Base-by-base conservation (phyloP, 139 green algal genomes). In the Volvox africanus region DNA sequence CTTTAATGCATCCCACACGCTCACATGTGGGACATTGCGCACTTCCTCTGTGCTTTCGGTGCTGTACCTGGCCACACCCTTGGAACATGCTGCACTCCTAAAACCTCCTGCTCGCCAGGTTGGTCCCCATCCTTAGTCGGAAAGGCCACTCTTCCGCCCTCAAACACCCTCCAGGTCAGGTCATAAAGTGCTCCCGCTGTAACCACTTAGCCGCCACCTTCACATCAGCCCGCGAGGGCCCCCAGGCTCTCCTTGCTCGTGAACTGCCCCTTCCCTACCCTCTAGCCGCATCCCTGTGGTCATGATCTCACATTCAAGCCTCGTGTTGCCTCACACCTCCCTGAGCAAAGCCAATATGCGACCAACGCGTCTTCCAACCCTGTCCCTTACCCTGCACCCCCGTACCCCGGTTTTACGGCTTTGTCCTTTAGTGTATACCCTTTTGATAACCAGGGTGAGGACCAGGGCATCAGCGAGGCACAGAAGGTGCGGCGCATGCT, bases 401-500 rank as follows among this genome's bases (percentile, higher is more conserved):
- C 50, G 20, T 55, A 55, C 44, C 80, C 32, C 2, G 22, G 26
- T 44, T 36, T 21, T 18, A 33, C 78, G 30, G 6, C 80, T 35
- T 26, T 35, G 5, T 9, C 50, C 33, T 77, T 73, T 55, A 88
- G 90, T 50, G 80, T 90, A 69, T 95, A 94, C 86, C 93, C 92
- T 13, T 94, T 94, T 71, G 88, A 93, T 61, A 89, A 93, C 83
- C 90, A 89, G 30, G 75, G 90, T 55, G 90, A 93, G 73, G 87
- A 91, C 87, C 19, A 36, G 35, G 76, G 76, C 22, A 35, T 86
- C 1, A 85, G 71, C 44, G 87, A 91, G 76, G 87, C 87, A 35
- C 61, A 85, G 61, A 91, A 91, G 76, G 87, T 86, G 28, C 79
- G 75, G 20, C 88, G 89, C 71, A 94, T 94, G 35, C 98, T 99